Percentiles rank a stretch among this genome's conserved stretches.
Evolutionary conservation across 139 green algal species (phyloP).

Genomic region (Micractinium conductrix): DNA sequence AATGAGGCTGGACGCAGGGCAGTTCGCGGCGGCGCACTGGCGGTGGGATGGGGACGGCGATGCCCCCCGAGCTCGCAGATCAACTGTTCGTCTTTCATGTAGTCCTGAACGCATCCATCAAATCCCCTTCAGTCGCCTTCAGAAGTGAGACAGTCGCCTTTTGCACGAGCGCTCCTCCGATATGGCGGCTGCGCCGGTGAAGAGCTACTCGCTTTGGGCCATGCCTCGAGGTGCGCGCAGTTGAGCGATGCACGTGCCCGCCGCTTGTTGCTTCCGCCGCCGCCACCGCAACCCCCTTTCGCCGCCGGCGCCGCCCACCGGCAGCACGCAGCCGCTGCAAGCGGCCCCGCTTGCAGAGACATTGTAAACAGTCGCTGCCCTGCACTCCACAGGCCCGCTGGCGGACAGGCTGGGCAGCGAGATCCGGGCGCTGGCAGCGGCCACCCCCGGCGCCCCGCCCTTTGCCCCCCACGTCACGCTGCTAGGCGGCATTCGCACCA

Average conservation of each 20-base stretch:
- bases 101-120: too few relatives aligned
- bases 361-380: too few relatives aligned
- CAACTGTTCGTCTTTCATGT: too few relatives aligned
- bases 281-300: not conserved
- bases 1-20: too few relatives aligned
- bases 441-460: slow-evolving; percentile 5
- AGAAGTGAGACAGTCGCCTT: too few relatives aligned
- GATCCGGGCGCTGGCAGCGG: slow-evolving; percentile 4
- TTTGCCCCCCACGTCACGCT: slow-evolving; percentile 56
- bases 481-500: slow-evolving; percentile 41
- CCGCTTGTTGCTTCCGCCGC: too few relatives aligned
- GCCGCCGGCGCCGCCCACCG: not conserved
- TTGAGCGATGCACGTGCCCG: too few relatives aligned
- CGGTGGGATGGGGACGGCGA: too few relatives aligned
- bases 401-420: slow-evolving; percentile 7
- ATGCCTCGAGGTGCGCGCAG: slow-evolving; percentile 15
- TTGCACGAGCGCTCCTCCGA: too few relatives aligned
- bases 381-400: not conserved
- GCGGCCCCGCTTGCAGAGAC: not conserved
- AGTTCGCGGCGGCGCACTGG: too few relatives aligned
- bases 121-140: too few relatives aligned
- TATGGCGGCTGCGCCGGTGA: not conserved
- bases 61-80: too few relatives aligned
- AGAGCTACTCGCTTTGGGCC: slow-evolving; percentile 33
- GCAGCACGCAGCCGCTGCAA: not conserved